Conservation (phyloP, 2,329 filamentous ascomycete genomes). For the Erysiphe pulchra region DNA sequence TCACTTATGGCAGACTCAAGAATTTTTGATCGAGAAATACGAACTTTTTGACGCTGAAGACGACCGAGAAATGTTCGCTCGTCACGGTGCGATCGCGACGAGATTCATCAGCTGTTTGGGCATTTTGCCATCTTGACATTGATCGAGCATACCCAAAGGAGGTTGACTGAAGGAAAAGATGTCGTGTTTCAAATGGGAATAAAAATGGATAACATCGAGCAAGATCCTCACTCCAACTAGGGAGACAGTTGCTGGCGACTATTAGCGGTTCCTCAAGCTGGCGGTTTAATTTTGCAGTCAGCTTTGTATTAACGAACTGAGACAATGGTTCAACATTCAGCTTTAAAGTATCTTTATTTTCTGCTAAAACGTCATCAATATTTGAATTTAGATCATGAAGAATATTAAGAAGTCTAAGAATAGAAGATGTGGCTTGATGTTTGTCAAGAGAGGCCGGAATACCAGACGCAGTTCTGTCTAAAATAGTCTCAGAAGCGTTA, state of each 20-base stretch:
- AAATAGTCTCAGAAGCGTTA: slow-evolving; percentile 21
- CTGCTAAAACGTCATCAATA: slow-evolving; percentile 66
- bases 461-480: slow-evolving; percentile 28
- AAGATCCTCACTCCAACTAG: slow-evolving; percentile 86
- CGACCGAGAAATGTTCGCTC: slow-evolving; percentile 78
- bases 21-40: slow-evolving; percentile 83
- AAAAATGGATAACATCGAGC: slow-evolving; percentile 86
- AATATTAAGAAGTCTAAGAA: slow-evolving; percentile 67
- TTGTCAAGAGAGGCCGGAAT: slow-evolving; percentile 62
- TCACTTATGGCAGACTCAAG: slow-evolving; percentile 92
- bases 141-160: slow-evolving; percentile 95
- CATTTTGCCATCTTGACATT: slow-evolving; percentile 93
- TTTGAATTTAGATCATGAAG: slow-evolving; percentile 84
- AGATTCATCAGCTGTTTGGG: slow-evolving; percentile 56
- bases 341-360: slow-evolving; percentile 43
- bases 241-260: slow-evolving; percentile 87
- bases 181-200: slow-evolving; percentile 91
- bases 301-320: slow-evolving; percentile 95
- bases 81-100: slow-evolving; percentile 58
- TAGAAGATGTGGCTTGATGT: slow-evolving; percentile 62
- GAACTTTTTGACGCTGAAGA: slow-evolving; percentile 89
- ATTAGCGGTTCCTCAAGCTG: slow-evolving; percentile 92
- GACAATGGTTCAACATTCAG: slow-evolving; percentile 62
- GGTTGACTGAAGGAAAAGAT: slow-evolving; percentile 90
- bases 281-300: slow-evolving; percentile 90